A percentile compares a stretch with the other conserved stretches of the same genome.
Conservation (phyloP, 2,329 filamentous ascomycete genomes). For the Dothidotthia symphoricarpi region DNA sequence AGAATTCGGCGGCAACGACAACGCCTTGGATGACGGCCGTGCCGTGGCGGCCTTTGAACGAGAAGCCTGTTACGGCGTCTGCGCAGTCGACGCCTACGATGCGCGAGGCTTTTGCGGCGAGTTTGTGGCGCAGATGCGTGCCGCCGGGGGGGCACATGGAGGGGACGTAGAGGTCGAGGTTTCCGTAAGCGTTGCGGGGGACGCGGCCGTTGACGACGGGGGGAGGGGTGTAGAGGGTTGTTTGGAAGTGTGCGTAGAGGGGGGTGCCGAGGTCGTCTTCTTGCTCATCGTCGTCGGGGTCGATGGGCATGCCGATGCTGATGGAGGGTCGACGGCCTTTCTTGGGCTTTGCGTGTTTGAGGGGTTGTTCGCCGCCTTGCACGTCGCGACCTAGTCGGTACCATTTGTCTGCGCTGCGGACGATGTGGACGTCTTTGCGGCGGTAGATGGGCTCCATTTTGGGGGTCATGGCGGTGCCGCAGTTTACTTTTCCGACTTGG, state of each 20-base stretch:
- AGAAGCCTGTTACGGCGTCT: slow-evolving; percentile 85
- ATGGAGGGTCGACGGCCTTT: slow-evolving; percentile 27
- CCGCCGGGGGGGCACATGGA: slow-evolving; percentile 63
- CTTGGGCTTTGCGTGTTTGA: slow-evolving; percentile 61
- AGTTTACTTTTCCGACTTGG: slow-evolving; percentile 73
- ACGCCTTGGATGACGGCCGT: slow-evolving; percentile 79
- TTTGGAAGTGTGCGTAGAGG: slow-evolving; percentile 61
- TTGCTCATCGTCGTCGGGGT: slow-evolving; percentile 22
- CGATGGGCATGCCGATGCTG: slow-evolving; percentile 33
- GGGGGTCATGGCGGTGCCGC: slow-evolving; percentile 58
- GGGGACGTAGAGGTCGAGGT: slow-evolving; percentile 62
- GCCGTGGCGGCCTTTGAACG: slow-evolving; percentile 80
- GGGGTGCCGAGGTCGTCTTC: slow-evolving; percentile 50
- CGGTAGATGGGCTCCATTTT: slow-evolving; percentile 77
- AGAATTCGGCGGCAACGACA: slow-evolving; percentile 70
- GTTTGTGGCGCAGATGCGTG: slow-evolving; percentile 55
- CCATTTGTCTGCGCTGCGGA: slow-evolving; percentile 83
- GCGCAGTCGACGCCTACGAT: slow-evolving; percentile 80
- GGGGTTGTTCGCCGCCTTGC: slow-evolving; percentile 70
- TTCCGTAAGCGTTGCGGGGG: slow-evolving; percentile 61
- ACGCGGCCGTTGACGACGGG: slow-evolving; percentile 72
- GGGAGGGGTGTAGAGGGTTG: slow-evolving; percentile 71
- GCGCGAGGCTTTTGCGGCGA: slow-evolving; percentile 69
- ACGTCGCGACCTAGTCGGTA: slow-evolving; percentile 82
- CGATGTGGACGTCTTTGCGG: slow-evolving; percentile 73